Evolutionary conservation across 768 basidiomycete species (phyloP), one percentile per base, ranked within the genome.

Genomic region (Leccinum longicurvipes): DNA sequence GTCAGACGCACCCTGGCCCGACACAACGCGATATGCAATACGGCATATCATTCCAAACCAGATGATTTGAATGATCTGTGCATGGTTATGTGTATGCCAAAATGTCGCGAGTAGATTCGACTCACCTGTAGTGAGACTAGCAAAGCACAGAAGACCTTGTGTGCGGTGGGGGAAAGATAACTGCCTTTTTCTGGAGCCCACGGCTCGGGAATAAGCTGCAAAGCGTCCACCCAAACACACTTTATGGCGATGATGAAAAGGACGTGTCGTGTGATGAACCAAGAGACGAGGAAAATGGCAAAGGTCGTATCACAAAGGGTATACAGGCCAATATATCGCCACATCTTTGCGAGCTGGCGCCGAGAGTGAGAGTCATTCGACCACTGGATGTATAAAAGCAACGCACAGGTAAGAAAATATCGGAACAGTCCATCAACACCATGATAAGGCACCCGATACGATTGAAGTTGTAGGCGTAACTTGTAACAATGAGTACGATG

Each of bases 371-470:
- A 61, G 21, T 45, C 48, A 42, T 23, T 12, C 12, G 1, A 25
- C 36, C 1, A 15, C 6, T 12, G 3, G 19, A 28, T 14, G 11
- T 27, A 45, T 25, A 32, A 42, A 23, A 28, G 29, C 39, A 9
- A 82, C 91, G 66, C 67, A 95, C 94, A 3, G 95, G 91, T 10
- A 99, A 73, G 67, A 92, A 84, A 51, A 98, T 91, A 74, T 99
- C 97, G 67, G 88, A 91, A 67, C 83, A 86, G 68, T 99, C 97
- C 93, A 98, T 95, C 32, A 97, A 74, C 50, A 91, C 80, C 82
- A 97, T 87, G 57, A 97, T 85, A 46, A 93, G 76, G 62, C 88
- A 91, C 15, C 97, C 97, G 44, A 95, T 82, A 45, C 94, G 88
- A 9, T 92, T 96, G 68, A 86, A 87, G 72, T 94, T 88, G 68